phyloP scores from a whole-genome alignment of 306 rosid genomes.

The Vicia villosa region DNA sequence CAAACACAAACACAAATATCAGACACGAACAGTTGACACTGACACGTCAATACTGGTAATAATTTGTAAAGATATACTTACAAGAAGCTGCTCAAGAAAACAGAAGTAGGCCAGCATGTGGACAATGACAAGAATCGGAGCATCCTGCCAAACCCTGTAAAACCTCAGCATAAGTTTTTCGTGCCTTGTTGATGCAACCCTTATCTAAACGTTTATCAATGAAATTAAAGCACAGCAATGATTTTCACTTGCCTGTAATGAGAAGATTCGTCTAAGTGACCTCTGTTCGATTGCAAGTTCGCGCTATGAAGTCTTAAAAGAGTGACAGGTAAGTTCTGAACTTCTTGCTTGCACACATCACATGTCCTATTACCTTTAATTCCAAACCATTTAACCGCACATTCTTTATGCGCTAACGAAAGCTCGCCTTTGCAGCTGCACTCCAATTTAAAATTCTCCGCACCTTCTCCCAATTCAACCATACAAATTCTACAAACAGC shows the following conservation, averaged over 20 bases:
- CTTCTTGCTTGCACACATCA: slow-evolving; percentile 86
- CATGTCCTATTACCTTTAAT: slow-evolving; percentile 83
- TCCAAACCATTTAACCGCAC: slow-evolving; percentile 85
- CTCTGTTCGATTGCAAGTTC: slow-evolving; percentile 43
- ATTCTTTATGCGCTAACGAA: slow-evolving; percentile 81
- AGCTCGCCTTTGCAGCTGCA: slow-evolving; percentile 94
- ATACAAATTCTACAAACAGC: slow-evolving; percentile 89
- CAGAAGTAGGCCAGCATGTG: slow-evolving; percentile 52
- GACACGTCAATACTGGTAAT: background rate
- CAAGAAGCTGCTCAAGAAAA: slow-evolving; percentile 53
- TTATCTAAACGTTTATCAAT: background rate
- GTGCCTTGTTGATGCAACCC: background rate
- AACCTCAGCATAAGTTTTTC: slow-evolving; percentile 22
- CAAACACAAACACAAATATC: background rate
- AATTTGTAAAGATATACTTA: slow-evolving; percentile 26
- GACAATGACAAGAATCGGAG: slow-evolving; percentile 46
- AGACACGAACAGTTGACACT: background rate
- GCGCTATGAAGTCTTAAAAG: slow-evolving; percentile 55
- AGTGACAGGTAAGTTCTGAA: slow-evolving; percentile 74
- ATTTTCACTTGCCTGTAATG: slow-evolving; percentile 60
- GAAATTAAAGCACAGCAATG: background rate
- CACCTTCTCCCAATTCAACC: slow-evolving; percentile 69
- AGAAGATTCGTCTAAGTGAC: slow-evolving; percentile 43
- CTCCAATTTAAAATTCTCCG: slow-evolving; percentile 74
- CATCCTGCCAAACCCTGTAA: slow-evolving; percentile 49